Evolutionary conservation across 2,329 filamentous ascomycete species (phyloP).

Genomic region (Akanthomyces uredinophilus): DNA sequence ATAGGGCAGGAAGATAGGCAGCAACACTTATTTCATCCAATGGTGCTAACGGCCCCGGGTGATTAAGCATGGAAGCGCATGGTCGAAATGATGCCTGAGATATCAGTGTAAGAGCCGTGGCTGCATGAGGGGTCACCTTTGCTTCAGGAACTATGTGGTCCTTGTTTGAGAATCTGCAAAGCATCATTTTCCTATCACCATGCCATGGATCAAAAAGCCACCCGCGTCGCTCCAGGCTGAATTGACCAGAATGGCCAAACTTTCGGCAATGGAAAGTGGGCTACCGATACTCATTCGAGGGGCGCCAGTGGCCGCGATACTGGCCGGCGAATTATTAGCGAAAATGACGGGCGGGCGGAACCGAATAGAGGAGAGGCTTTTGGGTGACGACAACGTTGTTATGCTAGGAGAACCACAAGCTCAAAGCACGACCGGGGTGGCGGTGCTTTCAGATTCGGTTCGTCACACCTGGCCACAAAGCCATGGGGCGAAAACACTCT

Average conservation of each 20-base stretch:
- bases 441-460: not conserved
- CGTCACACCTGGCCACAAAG: not conserved
- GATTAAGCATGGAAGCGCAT: not conserved
- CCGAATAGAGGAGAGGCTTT: not conserved
- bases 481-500: not conserved
- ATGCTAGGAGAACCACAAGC: not conserved
- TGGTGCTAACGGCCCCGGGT: not conserved
- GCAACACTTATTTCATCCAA: not conserved
- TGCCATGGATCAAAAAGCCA: not conserved
- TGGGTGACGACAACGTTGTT: not conserved
- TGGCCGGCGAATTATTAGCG: not conserved
- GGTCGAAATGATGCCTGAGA: not conserved
- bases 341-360: constrained; percentile 7
- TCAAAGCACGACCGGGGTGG: not conserved
- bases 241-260: not conserved
- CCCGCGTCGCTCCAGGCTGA: not conserved
- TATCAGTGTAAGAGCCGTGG: not conserved
- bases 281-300: not conserved
- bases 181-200: not conserved
- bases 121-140: not conserved
- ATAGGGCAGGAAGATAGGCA: not conserved
- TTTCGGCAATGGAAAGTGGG: not conserved
- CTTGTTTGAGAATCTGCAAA: not conserved
- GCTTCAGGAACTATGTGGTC: not conserved
- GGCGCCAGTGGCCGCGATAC: constrained; percentile 1